Evolutionary conservation across 164 flowering plant genomes (phyloP).

Genomic region (Chimonanthus praecox): DNA sequence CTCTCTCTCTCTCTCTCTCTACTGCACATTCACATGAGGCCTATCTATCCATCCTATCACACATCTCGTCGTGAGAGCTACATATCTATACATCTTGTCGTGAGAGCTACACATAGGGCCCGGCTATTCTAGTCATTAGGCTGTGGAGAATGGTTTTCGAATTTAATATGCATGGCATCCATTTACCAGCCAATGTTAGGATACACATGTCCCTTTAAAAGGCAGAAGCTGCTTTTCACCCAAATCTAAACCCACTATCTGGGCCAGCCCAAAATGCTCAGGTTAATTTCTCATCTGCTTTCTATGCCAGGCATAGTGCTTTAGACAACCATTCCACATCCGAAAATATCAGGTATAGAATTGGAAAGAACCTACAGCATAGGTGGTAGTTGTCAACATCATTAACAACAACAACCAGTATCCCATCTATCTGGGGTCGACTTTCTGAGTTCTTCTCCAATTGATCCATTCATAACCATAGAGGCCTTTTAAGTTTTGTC

Average conservation of each 20-base stretch:
- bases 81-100: background rate
- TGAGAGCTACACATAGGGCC: background rate
- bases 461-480: too few species aligned
- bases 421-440: too few species aligned
- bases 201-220: background rate
- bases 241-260: background rate
- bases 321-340: background rate
- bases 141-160: background rate
- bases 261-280: background rate
- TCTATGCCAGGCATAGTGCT: background rate
- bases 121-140: background rate
- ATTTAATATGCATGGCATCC: background rate
- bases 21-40: background rate
- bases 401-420: too few species aligned
- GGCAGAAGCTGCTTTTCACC: background rate
- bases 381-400: too few species aligned
- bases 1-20: too few species aligned
- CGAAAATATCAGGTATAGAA: background rate
- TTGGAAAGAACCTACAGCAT: too few species aligned
- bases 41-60: background rate
- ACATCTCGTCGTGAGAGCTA: too few species aligned
- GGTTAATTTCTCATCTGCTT: background rate
- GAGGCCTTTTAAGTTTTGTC: too few species aligned
- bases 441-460: too few species aligned
- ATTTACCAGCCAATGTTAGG: background rate